phyloP scores from a whole-genome alignment of 1,139 yeast species.

The Suhomyces ambrosiae region DNA sequence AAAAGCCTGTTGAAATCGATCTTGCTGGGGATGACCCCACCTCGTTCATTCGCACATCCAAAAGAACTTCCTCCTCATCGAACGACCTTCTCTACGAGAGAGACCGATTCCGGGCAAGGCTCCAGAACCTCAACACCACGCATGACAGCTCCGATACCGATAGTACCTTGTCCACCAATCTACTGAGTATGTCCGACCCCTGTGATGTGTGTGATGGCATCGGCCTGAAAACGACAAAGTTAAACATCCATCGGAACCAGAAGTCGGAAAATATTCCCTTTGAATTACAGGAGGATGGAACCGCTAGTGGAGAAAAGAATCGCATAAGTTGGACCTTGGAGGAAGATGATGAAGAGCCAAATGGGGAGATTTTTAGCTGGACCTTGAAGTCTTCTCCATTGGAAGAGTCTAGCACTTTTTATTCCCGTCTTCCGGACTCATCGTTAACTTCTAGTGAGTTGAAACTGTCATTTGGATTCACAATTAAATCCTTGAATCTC shows the following conservation, averaged over 20 bases:
- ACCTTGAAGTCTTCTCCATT: conserved; percentile 23
- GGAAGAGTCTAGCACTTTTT: conserved; percentile 26
- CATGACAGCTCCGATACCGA: conserved; percentile 4
- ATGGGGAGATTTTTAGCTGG: no score
- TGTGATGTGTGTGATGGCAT: conserved; percentile 46
- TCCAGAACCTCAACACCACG: conserved; percentile 36
- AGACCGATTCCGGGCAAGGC: conserved; percentile 46
- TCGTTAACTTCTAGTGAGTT: conserved; percentile 1
- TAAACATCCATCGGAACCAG: conserved; percentile 23
- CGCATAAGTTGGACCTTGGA: no score
- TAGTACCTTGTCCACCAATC: background rate
- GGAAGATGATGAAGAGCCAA: no score
- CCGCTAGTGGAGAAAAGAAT: no score
- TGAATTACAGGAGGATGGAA: no score
- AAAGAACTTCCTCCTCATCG: conserved; percentile 46
- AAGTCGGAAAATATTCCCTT: background rate
- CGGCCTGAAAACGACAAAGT: conserved; percentile 41
- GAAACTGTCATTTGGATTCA: conserved; percentile 2
- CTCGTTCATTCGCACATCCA: conserved; percentile 18
- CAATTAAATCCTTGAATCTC: conserved; percentile 28
- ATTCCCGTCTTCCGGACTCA: conserved; percentile 9
- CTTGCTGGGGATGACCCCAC: no score
- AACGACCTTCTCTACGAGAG: conserved; percentile 46
- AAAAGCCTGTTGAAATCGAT: no score
- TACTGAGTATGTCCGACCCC: background rate